Conservation (phyloP, 2,329 filamentous ascomycete species). For the Fusarium stilboides region DNA sequence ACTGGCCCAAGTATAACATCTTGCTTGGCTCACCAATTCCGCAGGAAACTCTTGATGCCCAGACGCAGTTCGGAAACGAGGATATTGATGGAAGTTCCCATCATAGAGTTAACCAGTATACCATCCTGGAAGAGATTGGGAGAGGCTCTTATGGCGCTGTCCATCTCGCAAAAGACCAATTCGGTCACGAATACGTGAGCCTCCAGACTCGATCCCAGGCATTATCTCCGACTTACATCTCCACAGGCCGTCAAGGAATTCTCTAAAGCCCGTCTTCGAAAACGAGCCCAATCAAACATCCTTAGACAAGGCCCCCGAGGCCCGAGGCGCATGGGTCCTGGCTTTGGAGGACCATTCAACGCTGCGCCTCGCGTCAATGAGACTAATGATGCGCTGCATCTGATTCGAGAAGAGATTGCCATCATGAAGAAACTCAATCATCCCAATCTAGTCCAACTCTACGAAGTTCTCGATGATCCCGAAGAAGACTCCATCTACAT, state of each 20-base stretch:
- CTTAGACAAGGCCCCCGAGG: conserved; percentile 69
- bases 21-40: conserved; percentile 22
- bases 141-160: conserved; percentile 95
- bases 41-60: conserved; percentile 92
- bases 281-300: conserved; percentile 91
- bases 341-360: conserved; percentile 47
- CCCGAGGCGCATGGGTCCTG: conserved; percentile 51
- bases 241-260: conserved; percentile 94
- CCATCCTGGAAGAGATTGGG: conserved; percentile 96
- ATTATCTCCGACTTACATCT: conserved; percentile 34
- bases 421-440: conserved; percentile 99
- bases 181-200: conserved; percentile 91
- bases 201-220: neutral
- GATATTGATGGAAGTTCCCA: conserved; percentile 85
- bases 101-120: conserved; percentile 94
- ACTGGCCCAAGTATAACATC: neutral
- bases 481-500: conserved; percentile 97
- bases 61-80: conserved; percentile 87
- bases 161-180: conserved; percentile 90
- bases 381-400: conserved; percentile 79
- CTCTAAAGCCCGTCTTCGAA: conserved; percentile 90
- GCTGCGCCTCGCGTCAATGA: conserved; percentile 63
- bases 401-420: conserved; percentile 96
- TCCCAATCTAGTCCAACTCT: conserved; percentile 90
- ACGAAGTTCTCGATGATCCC: conserved; percentile 96